Evolutionary conservation across 768 basidiomycete species (phyloP), one percentile per base, ranked within the genome.

Genomic region (Boletus sp.): DNA sequence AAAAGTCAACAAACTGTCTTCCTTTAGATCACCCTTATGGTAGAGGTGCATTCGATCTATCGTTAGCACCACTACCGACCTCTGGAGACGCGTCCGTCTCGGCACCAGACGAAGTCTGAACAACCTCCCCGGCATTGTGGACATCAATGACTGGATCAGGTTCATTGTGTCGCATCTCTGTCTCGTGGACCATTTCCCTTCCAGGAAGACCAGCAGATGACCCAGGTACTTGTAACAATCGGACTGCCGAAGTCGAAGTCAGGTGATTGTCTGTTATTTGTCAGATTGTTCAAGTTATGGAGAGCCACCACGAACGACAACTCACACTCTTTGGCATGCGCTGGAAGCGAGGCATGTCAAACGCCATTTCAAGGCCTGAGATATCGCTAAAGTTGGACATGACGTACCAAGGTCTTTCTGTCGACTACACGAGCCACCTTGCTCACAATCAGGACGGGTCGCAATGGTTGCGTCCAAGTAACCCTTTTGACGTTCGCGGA

Each of bases 311-410:
- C 42, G 53, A 10, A 30, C 35, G 39, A 34, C 30, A 34, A 71
- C 85, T 70, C 63, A 90, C 90, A 91, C 71, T 90, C 88, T 70
- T 75, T 82, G 9, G 88, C 87, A 65, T 92, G 90, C 4, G 72
- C 88, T 89, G 42, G 29, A 51, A 38, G 51, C 47, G 19, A 52
- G 10, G 27, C 49, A 39, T 44, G 50, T 60, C 39, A 64, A 53
- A 53, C 30, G 42, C 38, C 52, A 47, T 9, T 34, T 52, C 42
- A 51, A 42, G 25, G n/a, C 21, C 52, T 23, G 29, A 42, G 7
- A 41, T 52, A n/a, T 48, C 34, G 32, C 32, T 47, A n/a, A 33
- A 37, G 45, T 25, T 35, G 23, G 38, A 48, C 15, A 2, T 19
- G 35, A 70, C 83, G 60, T 66, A 88, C 88, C 79, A 37, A 82